Conservation (phyloP, 352 stramenopile species). For the Globisporangium spiculum region DNA sequence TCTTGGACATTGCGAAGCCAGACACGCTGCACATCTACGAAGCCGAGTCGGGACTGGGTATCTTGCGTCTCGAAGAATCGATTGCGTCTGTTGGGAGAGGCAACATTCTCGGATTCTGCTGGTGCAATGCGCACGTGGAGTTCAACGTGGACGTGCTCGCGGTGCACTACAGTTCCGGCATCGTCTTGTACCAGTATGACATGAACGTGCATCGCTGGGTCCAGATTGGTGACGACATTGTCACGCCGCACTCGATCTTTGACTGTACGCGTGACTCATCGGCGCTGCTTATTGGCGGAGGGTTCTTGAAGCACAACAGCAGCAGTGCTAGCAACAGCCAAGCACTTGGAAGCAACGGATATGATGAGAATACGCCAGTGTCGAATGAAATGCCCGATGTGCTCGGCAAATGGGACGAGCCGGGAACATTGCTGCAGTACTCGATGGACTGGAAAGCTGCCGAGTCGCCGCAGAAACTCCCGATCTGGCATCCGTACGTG, state of each 20-base stretch:
- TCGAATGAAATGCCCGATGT: conserved; percentile 81
- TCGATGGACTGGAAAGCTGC: conserved; percentile 79
- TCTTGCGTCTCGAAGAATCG: conserved; percentile 65
- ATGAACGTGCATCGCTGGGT: conserved; percentile 52
- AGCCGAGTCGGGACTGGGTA: conserved; percentile 76
- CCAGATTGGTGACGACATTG: conserved; percentile 61
- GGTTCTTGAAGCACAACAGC: conserved; percentile 20
- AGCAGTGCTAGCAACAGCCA: conserved; percentile 2
- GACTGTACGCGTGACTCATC: conserved; percentile 84
- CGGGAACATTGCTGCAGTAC: conserved; percentile 57
- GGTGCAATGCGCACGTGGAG: conserved; percentile 78
- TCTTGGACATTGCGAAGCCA: conserved; percentile 46
- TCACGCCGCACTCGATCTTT: conserved; percentile 54
- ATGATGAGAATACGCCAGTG: conserved; percentile 11
- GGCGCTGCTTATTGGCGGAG: conserved; percentile 67
- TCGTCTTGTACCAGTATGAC: conserved; percentile 83
- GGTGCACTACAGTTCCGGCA: conserved; percentile 61
- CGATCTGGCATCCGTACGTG: conserved; percentile 84
- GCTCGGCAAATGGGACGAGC: conserved; percentile 81
- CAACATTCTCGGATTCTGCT: conserved; percentile 67
- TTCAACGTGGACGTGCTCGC: conserved; percentile 82
- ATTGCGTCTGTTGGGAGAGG: conserved; percentile 57
- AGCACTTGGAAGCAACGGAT: conserved; percentile 1
- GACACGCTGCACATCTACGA: conserved; percentile 71
- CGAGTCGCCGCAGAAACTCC: conserved; percentile 68